Conservation (phyloP, 495 filamentous ascomycete species). For the Daldinia bambusicola region DNA sequence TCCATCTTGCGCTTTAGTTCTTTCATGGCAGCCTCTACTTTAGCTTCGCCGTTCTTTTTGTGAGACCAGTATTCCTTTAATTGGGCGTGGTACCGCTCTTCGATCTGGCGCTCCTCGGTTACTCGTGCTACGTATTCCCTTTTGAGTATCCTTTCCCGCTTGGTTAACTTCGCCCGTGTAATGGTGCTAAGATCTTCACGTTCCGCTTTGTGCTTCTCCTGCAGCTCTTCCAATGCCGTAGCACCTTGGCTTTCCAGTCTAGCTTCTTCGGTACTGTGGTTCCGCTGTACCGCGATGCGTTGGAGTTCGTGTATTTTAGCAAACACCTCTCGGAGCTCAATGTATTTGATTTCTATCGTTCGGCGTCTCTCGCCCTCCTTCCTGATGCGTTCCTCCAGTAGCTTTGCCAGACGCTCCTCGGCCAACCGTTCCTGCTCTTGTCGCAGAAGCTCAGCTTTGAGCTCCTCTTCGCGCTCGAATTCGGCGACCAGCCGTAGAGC, state of each 20-base stretch:
- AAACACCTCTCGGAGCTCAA: slow-evolving; percentile 40
- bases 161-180: slow-evolving; percentile 27
- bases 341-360: slow-evolving; percentile 44
- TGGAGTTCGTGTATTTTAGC: slow-evolving; percentile 44
- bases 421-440: slow-evolving; percentile 43
- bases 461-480: slow-evolving; percentile 51
- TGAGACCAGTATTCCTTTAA: slow-evolving; percentile 46
- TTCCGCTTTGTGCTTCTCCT: slow-evolving; percentile 38
- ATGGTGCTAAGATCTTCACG: slow-evolving; percentile 31
- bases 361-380: slow-evolving; percentile 45
- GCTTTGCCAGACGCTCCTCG: slow-evolving; percentile 39
- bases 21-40: slow-evolving; percentile 41
- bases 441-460: slow-evolving; percentile 46
- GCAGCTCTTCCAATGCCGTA: slow-evolving; percentile 27
- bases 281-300: slow-evolving; percentile 18
- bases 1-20: slow-evolving; percentile 47
- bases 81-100: slow-evolving; percentile 47
- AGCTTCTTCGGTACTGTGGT: slow-evolving; percentile 34
- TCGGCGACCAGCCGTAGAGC: slow-evolving; percentile 51
- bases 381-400: slow-evolving; percentile 42
- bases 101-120: slow-evolving; percentile 45
- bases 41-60: slow-evolving; percentile 38
- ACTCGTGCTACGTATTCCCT: slow-evolving; percentile 44
- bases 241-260: slow-evolving; percentile 2
- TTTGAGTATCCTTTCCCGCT: slow-evolving; percentile 39